phyloP scores from a whole-genome alignment of 768 basidiomycete genomes.

The Dioszegia aurantiaca region DNA sequence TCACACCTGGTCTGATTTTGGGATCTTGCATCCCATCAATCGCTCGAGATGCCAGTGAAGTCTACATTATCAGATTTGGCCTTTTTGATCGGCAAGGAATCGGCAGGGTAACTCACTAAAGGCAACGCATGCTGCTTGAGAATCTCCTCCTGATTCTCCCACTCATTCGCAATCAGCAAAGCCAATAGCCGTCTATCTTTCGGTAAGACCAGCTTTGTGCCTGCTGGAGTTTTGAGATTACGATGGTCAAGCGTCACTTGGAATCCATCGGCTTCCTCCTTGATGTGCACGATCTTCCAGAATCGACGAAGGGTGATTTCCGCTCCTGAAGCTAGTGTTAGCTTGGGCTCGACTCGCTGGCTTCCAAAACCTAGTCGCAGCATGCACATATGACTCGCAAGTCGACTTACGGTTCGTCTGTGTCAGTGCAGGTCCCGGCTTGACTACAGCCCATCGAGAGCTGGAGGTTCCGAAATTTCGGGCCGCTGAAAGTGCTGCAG shows the following conservation, averaged over 20 bases:
- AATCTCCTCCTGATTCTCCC: constrained; percentile 85
- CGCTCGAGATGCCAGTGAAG: constrained; percentile 83
- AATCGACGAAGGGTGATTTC: constrained; percentile 84
- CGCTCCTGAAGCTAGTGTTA: too few species aligned
- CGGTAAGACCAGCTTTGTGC: constrained; percentile 72
- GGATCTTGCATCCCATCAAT: constrained; percentile 71
- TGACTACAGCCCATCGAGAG: constrained; percentile 25
- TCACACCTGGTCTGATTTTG: constrained; percentile 62
- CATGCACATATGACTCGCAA: too few species aligned
- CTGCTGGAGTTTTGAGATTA: constrained; percentile 80
- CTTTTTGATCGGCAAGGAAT: not conserved
- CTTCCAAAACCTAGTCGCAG: too few species aligned
- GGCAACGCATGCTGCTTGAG: constrained; percentile 88
- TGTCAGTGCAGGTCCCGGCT: constrained; percentile 40
- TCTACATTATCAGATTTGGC: constrained; percentile 62
- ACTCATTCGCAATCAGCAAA: constrained; percentile 85
- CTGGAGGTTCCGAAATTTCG: not conserved
- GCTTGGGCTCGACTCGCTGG: too few species aligned
- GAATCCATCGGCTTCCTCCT: constrained; percentile 57
- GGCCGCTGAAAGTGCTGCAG: not conserved
- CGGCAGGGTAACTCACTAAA: constrained; percentile 59
- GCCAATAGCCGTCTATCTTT: constrained; percentile 69
- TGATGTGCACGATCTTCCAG: constrained; percentile 87
- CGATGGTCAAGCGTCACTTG: constrained; percentile 76
- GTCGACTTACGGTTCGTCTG: constrained; percentile 49